phyloP scores from a whole-genome alignment of 306 rosid species.

The Inga leiocalycina region DNA sequence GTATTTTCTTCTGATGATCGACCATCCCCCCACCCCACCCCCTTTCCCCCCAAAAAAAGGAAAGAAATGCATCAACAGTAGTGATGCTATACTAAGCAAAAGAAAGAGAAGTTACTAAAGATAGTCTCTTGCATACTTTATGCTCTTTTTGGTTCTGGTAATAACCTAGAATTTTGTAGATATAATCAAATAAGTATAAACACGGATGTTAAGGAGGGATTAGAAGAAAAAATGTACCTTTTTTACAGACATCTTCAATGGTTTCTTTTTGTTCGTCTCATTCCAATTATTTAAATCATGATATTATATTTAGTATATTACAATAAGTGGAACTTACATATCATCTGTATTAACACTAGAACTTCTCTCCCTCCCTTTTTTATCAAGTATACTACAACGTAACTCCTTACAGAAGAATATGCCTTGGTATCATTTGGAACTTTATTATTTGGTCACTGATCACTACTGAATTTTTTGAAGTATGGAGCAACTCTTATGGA shows the following conservation, averaged over 20 bases:
- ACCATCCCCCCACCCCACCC: neutral
- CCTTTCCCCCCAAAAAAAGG: neutral
- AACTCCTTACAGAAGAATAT: constrained; percentile 10
- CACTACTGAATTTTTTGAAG: constrained; percentile 41
- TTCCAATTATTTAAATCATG: neutral
- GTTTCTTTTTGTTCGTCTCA: neutral
- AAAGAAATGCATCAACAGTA: neutral
- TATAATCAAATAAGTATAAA: neutral
- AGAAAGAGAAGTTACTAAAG: neutral
- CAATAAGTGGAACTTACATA: neutral
- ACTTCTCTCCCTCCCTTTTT: neutral
- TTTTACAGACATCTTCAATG: neutral
- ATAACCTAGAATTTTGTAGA: neutral
- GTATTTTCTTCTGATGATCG: neutral
- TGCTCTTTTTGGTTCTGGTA: neutral
- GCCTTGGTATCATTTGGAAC: constrained; percentile 21
- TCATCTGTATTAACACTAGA: neutral
- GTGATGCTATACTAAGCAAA: neutral
- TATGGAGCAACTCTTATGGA: constrained; percentile 78
- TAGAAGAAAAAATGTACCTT: neutral
- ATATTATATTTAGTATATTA: neutral
- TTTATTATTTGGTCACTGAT: constrained; percentile 30
- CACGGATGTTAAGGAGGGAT: neutral
- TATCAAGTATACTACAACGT: neutral
- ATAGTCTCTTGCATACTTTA: neutral